phyloP scores from a whole-genome alignment of 352 stramenopile genomes.

The Globisporangium orthogonon region DNA sequence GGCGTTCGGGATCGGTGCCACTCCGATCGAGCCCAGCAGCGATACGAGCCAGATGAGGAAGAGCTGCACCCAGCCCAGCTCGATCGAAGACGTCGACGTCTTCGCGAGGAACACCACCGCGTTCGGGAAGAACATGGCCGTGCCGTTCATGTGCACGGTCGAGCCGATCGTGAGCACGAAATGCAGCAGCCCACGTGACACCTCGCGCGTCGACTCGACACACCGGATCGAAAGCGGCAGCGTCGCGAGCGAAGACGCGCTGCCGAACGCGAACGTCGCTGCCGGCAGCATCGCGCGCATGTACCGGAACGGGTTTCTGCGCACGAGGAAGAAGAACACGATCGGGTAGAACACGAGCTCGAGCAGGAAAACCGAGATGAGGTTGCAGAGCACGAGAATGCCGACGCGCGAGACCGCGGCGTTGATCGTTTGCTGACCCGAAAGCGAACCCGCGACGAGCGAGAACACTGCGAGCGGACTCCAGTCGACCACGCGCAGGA shows the following conservation, averaged over 20 bases:
- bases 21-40: constrained; percentile 49
- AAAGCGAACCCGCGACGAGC: constrained; percentile 58
- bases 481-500: constrained; percentile 57
- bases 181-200: constrained; percentile 43
- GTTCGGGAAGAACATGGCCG: constrained; percentile 63
- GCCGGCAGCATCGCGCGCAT: constrained; percentile 60
- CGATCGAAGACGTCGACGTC: constrained; percentile 27
- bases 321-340: constrained; percentile 35
- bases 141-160: constrained; percentile 74
- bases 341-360: constrained; percentile 52
- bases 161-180: constrained; percentile 73
- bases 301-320: constrained; percentile 48
- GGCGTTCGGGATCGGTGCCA: constrained; percentile 61
- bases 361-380: constrained; percentile 37
- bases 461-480: constrained; percentile 63
- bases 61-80: constrained; percentile 40
- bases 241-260: constrained; percentile 58
- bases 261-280: constrained; percentile 59
- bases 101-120: constrained; percentile 62
- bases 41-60: constrained; percentile 58
- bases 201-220: constrained; percentile 49
- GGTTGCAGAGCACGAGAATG: constrained; percentile 46
- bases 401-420: constrained; percentile 42
- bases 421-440: constrained; percentile 33
- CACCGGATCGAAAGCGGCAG: constrained; percentile 62